phyloP scores from a whole-genome alignment of 2,329 filamentous ascomycete species.

The Aspergillus quadricinctus region DNA sequence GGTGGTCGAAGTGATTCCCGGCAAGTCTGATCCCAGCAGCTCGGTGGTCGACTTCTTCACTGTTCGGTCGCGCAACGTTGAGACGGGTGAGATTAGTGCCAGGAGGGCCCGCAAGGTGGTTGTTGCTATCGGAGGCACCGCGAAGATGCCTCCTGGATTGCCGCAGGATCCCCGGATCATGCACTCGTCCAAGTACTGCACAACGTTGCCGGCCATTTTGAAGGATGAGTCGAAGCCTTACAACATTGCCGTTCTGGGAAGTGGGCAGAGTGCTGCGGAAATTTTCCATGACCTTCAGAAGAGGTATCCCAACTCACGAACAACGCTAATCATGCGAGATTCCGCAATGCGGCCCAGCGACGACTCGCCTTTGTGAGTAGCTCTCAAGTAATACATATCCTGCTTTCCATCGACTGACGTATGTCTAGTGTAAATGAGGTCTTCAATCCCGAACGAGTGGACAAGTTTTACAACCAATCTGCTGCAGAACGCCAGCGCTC shows the following conservation, averaged over 20 bases:
- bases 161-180: slow-evolving; percentile 68
- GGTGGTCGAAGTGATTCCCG: slow-evolving; percentile 66
- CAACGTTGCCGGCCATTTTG: slow-evolving; percentile 33
- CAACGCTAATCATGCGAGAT: slow-evolving; percentile 73
- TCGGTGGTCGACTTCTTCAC: slow-evolving; percentile 60
- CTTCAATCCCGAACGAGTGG: slow-evolving; percentile 84
- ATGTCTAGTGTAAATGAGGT: slow-evolving; percentile 80
- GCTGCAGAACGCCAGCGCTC: slow-evolving; percentile 57
- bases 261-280: slow-evolving; percentile 89
- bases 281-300: slow-evolving; percentile 86
- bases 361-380: slow-evolving; percentile 83
- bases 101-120: slow-evolving; percentile 51
- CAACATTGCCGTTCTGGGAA: slow-evolving; percentile 79
- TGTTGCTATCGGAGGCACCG: slow-evolving; percentile 63
- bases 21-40: slow-evolving; percentile 43
- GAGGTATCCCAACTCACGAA: slow-evolving; percentile 75
- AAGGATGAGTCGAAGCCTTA: slow-evolving; percentile 47
- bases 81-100: slow-evolving; percentile 39
- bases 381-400: neutral
- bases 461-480: slow-evolving; percentile 67
- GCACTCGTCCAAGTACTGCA: slow-evolving; percentile 82
- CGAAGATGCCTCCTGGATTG: slow-evolving; percentile 66
- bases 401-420: slow-evolving; percentile 5
- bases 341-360: slow-evolving; percentile 85
- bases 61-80: slow-evolving; percentile 60